phyloP scores from a whole-genome alignment of 768 basidiomycete species.

The Boletus pseudo-olivaceus region DNA sequence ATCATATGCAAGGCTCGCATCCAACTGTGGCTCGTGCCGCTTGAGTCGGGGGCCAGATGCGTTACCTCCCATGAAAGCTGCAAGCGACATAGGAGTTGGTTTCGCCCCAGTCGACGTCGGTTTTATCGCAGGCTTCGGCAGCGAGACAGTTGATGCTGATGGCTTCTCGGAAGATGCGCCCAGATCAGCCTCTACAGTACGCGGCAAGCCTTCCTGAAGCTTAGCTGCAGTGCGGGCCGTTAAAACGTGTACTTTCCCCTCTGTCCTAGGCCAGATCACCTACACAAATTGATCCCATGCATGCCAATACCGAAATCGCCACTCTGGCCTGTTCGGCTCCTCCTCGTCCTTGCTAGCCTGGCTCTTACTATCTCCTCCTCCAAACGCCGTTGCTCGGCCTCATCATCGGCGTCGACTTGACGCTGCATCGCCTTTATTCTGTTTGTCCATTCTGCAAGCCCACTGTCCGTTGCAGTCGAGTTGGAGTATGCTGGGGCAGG shows the following conservation, averaged over 20 bases:
- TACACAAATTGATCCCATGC: constrained; percentile 32
- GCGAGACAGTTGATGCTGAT: neutral
- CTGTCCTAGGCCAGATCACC: constrained; percentile 16
- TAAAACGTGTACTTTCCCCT: neutral
- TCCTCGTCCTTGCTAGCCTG: constrained; percentile 42
- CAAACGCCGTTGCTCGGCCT: constrained; percentile 68
- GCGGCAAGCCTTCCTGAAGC: constrained; percentile 16
- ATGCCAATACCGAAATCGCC: constrained; percentile 39
- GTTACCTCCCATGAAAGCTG: constrained; percentile 77
- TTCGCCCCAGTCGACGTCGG: constrained; percentile 17
- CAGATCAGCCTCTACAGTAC: constrained; percentile 11
- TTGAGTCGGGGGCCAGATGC: constrained; percentile 73
- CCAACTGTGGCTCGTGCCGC: constrained; percentile 66
- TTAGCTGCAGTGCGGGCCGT: constrained; percentile 17
- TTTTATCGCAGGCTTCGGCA: constrained; percentile 16
- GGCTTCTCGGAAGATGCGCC: constrained; percentile 5
- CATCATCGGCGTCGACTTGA: constrained; percentile 79
- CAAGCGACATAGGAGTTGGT: constrained; percentile 62
- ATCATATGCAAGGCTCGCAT: constrained; percentile 64
- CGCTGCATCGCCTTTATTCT: constrained; percentile 77
- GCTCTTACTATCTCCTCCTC: constrained; percentile 52
- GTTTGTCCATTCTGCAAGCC: constrained; percentile 78
- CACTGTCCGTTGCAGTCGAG: constrained; percentile 45
- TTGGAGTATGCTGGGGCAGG: constrained; percentile 22
- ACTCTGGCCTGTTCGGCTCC: constrained; percentile 34